These are phyloP conservation scores for Candida lessepsii DNA, from an alignment of 805 yeast species.

Conservation along the genomic window DNA sequence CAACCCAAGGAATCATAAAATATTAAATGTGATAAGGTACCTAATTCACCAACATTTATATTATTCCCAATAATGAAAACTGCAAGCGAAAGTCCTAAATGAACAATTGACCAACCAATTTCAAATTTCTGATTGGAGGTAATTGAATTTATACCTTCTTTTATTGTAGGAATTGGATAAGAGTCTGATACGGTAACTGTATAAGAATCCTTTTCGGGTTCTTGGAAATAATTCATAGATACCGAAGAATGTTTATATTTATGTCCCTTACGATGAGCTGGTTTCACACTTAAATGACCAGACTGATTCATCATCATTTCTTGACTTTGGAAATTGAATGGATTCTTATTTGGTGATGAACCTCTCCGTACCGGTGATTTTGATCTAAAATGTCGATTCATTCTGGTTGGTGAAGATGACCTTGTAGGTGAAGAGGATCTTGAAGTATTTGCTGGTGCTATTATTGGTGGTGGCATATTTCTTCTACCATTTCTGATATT, in stretches of 20 bases:
- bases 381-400: conserved; percentile 26
- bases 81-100: conserved; percentile 51
- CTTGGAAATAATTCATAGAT: conserved; percentile 92
- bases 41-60: conserved; percentile 56
- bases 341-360: conserved; percentile 32
- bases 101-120: conserved; percentile 58
- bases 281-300: conserved; percentile 35
- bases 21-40: conserved; percentile 81
- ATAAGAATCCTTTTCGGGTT: conserved; percentile 54
- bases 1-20: conserved; percentile 86
- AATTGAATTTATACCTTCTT: conserved; percentile 63
- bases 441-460: conserved; percentile 17
- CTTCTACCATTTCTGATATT: conserved; percentile 3
- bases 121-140: conserved; percentile 56
- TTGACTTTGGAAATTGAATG: conserved; percentile 67
- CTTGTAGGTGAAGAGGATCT: conserved; percentile 30
- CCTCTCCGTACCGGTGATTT: conserved; percentile 22
- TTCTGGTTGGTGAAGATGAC: conserved; percentile 26
- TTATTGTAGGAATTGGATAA: conserved; percentile 69
- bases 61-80: conserved; percentile 62
- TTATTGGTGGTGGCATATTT: conserved; percentile 17
- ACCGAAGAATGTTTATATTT: conserved; percentile 95
- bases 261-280: conserved; percentile 88
- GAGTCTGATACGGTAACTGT: conserved; percentile 30
- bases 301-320: conserved; percentile 33